Evolutionary conservation across 257 asterid species (phyloP).

Genomic region (Solanum etuberosum): DNA sequence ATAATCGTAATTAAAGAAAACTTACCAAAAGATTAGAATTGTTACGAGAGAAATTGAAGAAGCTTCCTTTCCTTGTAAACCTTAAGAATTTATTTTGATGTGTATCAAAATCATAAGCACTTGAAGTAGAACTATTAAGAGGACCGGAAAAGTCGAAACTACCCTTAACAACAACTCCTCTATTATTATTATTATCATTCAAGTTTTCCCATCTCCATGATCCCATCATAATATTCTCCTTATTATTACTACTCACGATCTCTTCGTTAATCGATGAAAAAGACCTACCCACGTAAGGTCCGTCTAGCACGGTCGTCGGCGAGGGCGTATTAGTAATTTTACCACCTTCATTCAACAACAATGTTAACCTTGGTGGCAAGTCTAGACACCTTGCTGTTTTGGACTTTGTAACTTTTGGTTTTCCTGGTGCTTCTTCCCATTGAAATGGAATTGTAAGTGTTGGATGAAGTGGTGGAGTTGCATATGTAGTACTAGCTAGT

Average conservation of each 20-base stretch:
- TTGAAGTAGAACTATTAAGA: conserved; percentile 5
- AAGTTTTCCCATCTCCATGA: conserved; percentile 47
- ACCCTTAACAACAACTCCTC: neutral
- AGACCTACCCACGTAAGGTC: conserved; percentile 33
- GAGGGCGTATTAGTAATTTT: conserved; percentile 30
- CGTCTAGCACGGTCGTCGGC: conserved; percentile 46
- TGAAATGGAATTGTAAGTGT: conserved; percentile 53
- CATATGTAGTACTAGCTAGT: neutral
- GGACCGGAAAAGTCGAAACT: conserved; percentile 13
- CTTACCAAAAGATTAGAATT: conserved; percentile 42
- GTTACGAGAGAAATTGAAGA: conserved; percentile 21
- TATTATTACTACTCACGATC: neutral
- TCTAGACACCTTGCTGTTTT: conserved; percentile 40
- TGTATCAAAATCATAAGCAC: conserved; percentile 3
- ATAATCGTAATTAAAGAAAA: neutral
- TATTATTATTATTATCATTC: conserved; percentile 13
- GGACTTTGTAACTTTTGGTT: conserved; percentile 29
- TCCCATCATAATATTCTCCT: conserved; percentile 1
- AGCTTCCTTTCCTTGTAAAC: conserved; percentile 30
- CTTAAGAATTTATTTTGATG: conserved; percentile 18
- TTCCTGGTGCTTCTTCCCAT: conserved; percentile 90
- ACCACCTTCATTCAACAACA: neutral
- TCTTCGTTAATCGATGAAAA: conserved; percentile 26
- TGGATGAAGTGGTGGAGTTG: conserved; percentile 62
- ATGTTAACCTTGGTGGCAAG: conserved; percentile 40